phyloP scores from a whole-genome alignment of 805 yeast genomes.

The Nakazawaea populi region DNA sequence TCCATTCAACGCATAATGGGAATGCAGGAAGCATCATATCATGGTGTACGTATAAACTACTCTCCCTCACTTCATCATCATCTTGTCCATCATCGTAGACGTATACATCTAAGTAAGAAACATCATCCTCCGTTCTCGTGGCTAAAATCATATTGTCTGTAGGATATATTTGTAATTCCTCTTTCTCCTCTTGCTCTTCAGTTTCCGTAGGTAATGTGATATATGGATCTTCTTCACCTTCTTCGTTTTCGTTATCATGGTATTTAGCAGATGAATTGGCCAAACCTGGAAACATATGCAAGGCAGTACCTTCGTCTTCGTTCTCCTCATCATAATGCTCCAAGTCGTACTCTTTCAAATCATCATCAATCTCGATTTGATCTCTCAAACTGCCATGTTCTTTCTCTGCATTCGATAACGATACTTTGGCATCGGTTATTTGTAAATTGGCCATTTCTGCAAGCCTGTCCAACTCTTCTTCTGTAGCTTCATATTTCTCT shows the following conservation, averaged over 20 bases:
- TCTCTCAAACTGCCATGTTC: slow-evolving; percentile 29
- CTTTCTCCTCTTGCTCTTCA: slow-evolving; percentile 70
- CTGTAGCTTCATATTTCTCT: slow-evolving; percentile 79
- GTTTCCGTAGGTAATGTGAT: slow-evolving; percentile 55
- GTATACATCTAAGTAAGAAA: slow-evolving; percentile 87
- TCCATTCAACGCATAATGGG: slow-evolving; percentile 96
- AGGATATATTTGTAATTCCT: slow-evolving; percentile 81
- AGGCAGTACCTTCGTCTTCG: slow-evolving; percentile 50
- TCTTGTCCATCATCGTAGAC: slow-evolving; percentile 81
- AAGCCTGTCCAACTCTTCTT: slow-evolving; percentile 89
- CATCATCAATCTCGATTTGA: slow-evolving; percentile 70
- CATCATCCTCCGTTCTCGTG: slow-evolving; percentile 93
- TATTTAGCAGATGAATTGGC: slow-evolving; percentile 52
- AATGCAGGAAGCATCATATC: slow-evolving; percentile 96
- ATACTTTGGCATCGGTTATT: slow-evolving; percentile 69
- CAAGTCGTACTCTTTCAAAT: slow-evolving; percentile 79
- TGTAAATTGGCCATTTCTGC: slow-evolving; percentile 79
- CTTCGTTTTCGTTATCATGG: slow-evolving; percentile 33
- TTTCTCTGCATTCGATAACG: slow-evolving; percentile 41
- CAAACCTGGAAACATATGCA: slow-evolving; percentile 69
- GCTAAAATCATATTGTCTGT: slow-evolving; percentile 87
- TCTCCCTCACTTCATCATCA: slow-evolving; percentile 68
- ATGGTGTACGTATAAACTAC: slow-evolving; percentile 86
- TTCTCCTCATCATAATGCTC: slow-evolving; percentile 63
- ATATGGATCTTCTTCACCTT: slow-evolving; percentile 37